Evolutionary conservation across 176 grass and related monocot genomes (phyloP).

Genomic region (Thalia dealbata): DNA sequence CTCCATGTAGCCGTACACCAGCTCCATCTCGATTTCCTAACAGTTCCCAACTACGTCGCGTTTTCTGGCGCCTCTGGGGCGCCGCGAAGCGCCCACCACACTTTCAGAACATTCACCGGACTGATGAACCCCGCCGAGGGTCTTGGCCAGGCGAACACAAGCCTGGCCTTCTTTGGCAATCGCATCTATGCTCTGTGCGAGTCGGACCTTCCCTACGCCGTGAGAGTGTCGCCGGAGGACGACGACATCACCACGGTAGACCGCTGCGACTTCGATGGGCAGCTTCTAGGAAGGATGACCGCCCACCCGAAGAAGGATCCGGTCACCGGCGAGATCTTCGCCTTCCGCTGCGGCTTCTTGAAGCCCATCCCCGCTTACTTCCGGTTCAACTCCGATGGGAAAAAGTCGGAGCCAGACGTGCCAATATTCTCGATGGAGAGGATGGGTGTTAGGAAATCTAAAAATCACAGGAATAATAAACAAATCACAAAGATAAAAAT

Average conservation of each 20-base stretch:
- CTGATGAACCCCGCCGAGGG: conserved; percentile 69
- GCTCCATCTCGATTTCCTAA: too few species aligned
- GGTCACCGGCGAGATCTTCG: conserved; percentile 59
- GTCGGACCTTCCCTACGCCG: conserved; percentile 69
- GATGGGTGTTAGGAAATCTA: too few species aligned
- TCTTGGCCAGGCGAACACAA: conserved; percentile 72
- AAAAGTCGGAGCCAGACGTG: conserved; percentile 58
- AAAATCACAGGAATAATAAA: too few species aligned
- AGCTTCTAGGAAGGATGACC: conserved; percentile 66
- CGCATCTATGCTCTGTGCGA: conserved; percentile 79
- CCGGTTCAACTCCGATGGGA: conserved; percentile 58
- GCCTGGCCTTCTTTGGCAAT: conserved; percentile 58
- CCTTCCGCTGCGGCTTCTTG: conserved; percentile 63
- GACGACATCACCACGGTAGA: conserved; percentile 57
- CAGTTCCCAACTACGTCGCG: conserved; percentile 63
- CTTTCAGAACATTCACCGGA: conserved; percentile 61
- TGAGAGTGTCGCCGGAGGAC: conserved; percentile 35
- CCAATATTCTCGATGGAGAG: conserved; percentile 61
- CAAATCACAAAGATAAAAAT: too few species aligned
- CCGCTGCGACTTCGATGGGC: conserved; percentile 55
- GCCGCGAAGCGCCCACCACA: conserved; percentile 46
- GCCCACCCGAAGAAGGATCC: conserved; percentile 84
- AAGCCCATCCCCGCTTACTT: conserved; percentile 80
- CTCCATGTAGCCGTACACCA: conserved; percentile 58
- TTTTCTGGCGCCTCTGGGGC: conserved; percentile 64